Evolutionary conservation across 1,284 basidiomycete species (phyloP).

Genomic region (Cryptococcus sp.): DNA sequence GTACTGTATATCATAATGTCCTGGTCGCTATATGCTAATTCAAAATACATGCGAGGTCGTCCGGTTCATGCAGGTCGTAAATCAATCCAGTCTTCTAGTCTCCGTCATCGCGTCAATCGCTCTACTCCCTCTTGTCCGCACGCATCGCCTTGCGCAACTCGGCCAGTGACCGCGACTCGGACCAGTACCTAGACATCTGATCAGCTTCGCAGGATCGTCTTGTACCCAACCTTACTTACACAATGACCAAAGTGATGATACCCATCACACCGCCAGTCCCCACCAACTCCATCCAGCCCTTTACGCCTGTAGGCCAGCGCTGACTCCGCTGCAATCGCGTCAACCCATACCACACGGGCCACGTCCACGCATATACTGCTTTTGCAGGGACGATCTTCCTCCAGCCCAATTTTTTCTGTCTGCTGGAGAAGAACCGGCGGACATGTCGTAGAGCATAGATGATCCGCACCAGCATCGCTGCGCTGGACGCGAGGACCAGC

Average conservation of each 20-base stretch:
- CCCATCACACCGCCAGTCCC: constrained; percentile 33
- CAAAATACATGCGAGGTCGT: too few relatives aligned
- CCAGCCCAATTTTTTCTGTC: constrained; percentile 5
- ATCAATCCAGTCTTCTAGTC: too few relatives aligned
- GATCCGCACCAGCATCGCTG: constrained; percentile 48
- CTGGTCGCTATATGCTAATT: too few relatives aligned
- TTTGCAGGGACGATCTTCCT: constrained; percentile 17
- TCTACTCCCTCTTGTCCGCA: constrained; percentile 10
- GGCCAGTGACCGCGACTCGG: constrained; percentile 1
- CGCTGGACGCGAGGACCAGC: constrained; percentile 74
- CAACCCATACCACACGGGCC: constrained; percentile 14
- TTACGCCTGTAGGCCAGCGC: constrained; percentile 25
- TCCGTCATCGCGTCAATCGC: background rate
- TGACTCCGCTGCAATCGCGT: constrained; percentile 10
- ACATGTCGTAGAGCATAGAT: constrained; percentile 38
- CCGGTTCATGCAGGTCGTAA: too few relatives aligned
- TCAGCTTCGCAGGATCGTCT: background rate
- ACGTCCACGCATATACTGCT: constrained; percentile 4
- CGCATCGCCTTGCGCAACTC: constrained; percentile 5
- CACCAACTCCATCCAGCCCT: constrained; percentile 27
- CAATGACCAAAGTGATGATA: constrained; percentile 28
- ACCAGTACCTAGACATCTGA: constrained; percentile 1
- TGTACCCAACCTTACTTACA: constrained; percentile 26
- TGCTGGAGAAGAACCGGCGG: constrained; percentile 5
- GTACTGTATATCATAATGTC: too few relatives aligned